phyloP scores from a whole-genome alignment of 257 asterid species.

The Primulina tabacum region DNA sequence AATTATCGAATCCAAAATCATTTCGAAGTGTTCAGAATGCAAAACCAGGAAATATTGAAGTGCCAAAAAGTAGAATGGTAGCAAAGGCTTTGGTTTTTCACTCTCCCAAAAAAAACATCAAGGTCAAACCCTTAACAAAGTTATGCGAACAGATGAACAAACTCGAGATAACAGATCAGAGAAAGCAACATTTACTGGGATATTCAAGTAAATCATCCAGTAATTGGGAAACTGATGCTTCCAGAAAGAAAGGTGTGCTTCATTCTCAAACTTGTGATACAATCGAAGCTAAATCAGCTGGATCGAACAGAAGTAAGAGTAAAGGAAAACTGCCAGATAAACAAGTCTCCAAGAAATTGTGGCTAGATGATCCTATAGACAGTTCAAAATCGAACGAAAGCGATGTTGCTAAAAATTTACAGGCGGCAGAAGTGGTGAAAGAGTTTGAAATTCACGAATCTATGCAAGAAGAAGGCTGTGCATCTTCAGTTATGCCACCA shows the following conservation, averaged over 20 bases:
- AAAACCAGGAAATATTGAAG: slow-evolving; percentile 41
- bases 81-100: slow-evolving; percentile 70
- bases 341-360: slow-evolving; percentile 20
- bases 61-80: slow-evolving; percentile 39
- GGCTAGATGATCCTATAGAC: slow-evolving; percentile 19
- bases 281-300: slow-evolving; percentile 31
- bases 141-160: slow-evolving; percentile 63
- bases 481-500: slow-evolving; percentile 9
- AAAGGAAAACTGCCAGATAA: slow-evolving; percentile 25
- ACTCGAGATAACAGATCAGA: slow-evolving; percentile 70
- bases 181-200: slow-evolving; percentile 37
- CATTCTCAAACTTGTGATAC: slow-evolving; percentile 28
- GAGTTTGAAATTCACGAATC: slow-evolving; percentile 26
- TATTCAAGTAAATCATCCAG: slow-evolving; percentile 36
- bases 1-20: slow-evolving; percentile 34
- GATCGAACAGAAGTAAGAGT: slow-evolving; percentile 24
- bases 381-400: slow-evolving; percentile 8
- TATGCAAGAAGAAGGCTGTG: slow-evolving; percentile 23
- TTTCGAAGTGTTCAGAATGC: slow-evolving; percentile 74
- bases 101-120: slow-evolving; percentile 60
- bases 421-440: slow-evolving; percentile 3
- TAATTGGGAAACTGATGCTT: slow-evolving; percentile 26
- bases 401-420: neutral
- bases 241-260: slow-evolving; percentile 27
- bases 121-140: slow-evolving; percentile 54